Evolutionary conservation across 805 yeast species (phyloP), one percentile per base, ranked within the genome.

Genomic region (Debaryomyces prosopidis): DNA sequence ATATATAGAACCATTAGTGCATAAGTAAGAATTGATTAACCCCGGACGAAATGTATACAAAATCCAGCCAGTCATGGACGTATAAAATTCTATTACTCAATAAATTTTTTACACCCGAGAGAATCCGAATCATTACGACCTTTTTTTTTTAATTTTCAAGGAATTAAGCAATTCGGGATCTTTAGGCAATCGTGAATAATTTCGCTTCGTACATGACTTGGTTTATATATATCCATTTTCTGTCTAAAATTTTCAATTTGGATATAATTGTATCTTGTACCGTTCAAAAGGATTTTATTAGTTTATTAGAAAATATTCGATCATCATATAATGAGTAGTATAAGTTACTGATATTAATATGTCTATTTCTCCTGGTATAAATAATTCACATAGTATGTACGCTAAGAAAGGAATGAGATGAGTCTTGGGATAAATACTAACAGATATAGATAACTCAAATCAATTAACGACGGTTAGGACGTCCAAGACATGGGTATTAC

Each of bases 401-500:
- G 6, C 33, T 8, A 14, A 5, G 6, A 30, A 12, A 14, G 16
- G 33, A 30, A 9, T 30, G 33, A 26, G 8, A 30, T 30, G 5
- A 14, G 16, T 30, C 9, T 23, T 23, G 6, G 26, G 9, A 23
- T 23, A 7, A 30, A 30, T 35, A 36, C 47, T 44, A 44, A 44
- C 47, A 15, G 12, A 11, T 3, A 26, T 19, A 44, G 47, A 17
- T 39, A 44, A 27, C 36, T 33, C 27, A 36, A 23, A n/a, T 18
- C 45, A 36, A 4, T 33, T 42, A 46, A 48, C 44, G 36, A 55
- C 43, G 45, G 63, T 58, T 43, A 80, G 75, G 54, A 84, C 92
- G 1, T 84, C 90, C 42, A 85, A 85, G 58, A 83, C 81, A 58
- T 89, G 94, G 91, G 90, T 85, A 6, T 59, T 78, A 30, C 83